Evolutionary conservation across 2,329 filamentous ascomycete genomes (phyloP).

Genomic region (Colletotrichum caudatum): DNA sequence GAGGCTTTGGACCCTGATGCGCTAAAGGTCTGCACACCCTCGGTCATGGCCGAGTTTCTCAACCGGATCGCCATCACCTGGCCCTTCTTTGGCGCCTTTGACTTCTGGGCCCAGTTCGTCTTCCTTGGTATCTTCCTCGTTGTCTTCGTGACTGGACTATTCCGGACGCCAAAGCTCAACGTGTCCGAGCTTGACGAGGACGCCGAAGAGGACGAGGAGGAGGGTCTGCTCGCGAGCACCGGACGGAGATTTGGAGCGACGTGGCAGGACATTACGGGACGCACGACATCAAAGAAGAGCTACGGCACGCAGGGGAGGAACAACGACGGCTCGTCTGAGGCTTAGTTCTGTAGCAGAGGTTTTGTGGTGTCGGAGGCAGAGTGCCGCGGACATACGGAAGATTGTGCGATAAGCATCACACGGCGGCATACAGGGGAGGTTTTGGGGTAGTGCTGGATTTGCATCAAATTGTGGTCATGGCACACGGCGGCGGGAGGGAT

Average conservation of each 20-base stretch:
- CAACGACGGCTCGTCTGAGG: slow-evolving; percentile 30
- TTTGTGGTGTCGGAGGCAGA: background rate
- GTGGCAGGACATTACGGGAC: slow-evolving; percentile 87
- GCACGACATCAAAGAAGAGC: slow-evolving; percentile 44
- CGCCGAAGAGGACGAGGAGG: slow-evolving; percentile 91
- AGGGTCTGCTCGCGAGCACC: slow-evolving; percentile 87
- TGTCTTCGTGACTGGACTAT: slow-evolving; percentile 81
- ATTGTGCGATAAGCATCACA: slow-evolving; percentile 11
- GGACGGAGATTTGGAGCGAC: slow-evolving; percentile 85
- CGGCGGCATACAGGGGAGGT: slow-evolving; percentile 1
- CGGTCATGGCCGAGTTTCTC: slow-evolving; percentile 90
- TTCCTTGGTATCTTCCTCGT: slow-evolving; percentile 88
- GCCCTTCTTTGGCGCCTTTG: slow-evolving; percentile 91
- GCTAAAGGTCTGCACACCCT: slow-evolving; percentile 87
- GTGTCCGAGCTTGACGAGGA: slow-evolving; percentile 86
- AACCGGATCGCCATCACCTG: slow-evolving; percentile 94
- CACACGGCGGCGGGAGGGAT: slow-evolving; percentile 19
- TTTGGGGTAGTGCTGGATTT: slow-evolving; percentile 10
- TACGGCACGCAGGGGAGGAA: slow-evolving; percentile 32
- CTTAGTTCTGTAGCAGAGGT: background rate
- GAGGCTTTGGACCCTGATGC: slow-evolving; percentile 80
- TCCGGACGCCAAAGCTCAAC: slow-evolving; percentile 83
- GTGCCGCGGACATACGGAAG: slow-evolving; percentile 4
- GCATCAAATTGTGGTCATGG: slow-evolving; percentile 17
- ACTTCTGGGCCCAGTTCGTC: slow-evolving; percentile 96